A percentile compares a stretch with the other conserved stretches of the same genome.
These are phyloP conservation scores for Globisporangium alternatum DNA, from an alignment of 352 stramenopile species.

Conservation along the genomic window DNA sequence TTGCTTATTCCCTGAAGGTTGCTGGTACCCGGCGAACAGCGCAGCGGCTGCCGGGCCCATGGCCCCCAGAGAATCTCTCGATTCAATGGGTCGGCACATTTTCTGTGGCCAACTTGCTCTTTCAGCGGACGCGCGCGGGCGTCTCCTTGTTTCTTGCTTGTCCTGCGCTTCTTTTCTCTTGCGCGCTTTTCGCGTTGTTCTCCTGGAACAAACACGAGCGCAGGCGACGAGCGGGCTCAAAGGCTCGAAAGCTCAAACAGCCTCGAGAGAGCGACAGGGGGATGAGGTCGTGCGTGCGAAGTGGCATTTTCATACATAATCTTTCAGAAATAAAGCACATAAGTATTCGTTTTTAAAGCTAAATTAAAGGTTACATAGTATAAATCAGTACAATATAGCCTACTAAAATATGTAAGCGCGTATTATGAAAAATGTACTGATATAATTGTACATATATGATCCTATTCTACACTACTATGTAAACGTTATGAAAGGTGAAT, in stretches of 20 bases:
- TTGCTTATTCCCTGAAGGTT: slow-evolving; percentile 43
- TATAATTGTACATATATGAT: not conserved
- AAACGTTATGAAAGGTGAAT: no score
- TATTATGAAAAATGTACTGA: no score
- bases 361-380: not conserved
- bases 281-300: not conserved
- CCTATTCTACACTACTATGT: no score
- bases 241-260: not conserved
- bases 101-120: slow-evolving; percentile 19
- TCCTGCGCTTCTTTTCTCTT: slow-evolving; percentile 26
- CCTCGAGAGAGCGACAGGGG: not conserved
- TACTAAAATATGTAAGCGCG: no score
- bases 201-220: not conserved
- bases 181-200: slow-evolving; percentile 18
- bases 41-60: slow-evolving; percentile 68
- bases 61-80: slow-evolving; percentile 73
- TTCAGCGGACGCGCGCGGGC: slow-evolving; percentile 8
- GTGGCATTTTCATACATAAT: not conserved
- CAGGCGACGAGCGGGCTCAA: not conserved
- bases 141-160: slow-evolving; percentile 14
- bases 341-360: not conserved
- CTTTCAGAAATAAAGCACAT: not conserved
- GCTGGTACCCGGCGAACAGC: slow-evolving; percentile 76
- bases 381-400: no score
- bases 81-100: slow-evolving; percentile 87